Conservation (phyloP, 176 grass and related monocot genomes). For the Triticum urartu region DNA sequence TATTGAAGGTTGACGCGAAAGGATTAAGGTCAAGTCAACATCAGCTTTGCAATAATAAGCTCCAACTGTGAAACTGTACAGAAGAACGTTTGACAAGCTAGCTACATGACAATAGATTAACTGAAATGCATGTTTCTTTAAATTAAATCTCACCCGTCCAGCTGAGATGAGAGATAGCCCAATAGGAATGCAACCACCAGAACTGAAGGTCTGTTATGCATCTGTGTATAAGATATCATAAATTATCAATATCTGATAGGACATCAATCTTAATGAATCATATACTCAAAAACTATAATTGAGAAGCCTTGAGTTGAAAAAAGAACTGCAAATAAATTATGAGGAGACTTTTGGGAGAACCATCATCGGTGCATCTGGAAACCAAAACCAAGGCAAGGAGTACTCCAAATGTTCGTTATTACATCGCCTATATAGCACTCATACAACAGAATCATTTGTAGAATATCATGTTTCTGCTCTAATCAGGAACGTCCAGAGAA, state of each 20-base stretch:
- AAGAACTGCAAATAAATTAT: neutral
- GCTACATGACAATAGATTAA: neutral
- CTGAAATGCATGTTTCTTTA: neutral
- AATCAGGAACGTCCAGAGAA: neutral
- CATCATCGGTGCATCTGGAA: neutral
- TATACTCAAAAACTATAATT: conserved; percentile 1
- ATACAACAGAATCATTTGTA: neutral
- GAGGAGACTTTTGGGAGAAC: neutral
- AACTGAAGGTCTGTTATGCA: neutral
- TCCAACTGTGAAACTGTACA: neutral
- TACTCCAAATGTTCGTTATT: neutral
- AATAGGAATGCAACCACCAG: neutral
- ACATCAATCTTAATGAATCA: conserved; percentile 18
- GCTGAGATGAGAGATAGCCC: neutral
- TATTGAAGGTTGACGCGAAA: neutral
- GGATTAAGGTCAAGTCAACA: neutral
- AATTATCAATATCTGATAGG: neutral
- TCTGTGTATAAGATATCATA: neutral
- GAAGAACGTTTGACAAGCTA: neutral
- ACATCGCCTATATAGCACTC: neutral
- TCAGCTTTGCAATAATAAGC: neutral
- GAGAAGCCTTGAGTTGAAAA: neutral
- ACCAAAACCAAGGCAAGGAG: neutral
- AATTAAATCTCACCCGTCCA: neutral
- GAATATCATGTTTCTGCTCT: neutral